Percentiles rank a stretch among this genome's conserved stretches.
These are phyloP conservation scores for Triglochin maritima DNA, from an alignment of 106 monocot genomes.

Conservation along the genomic window DNA sequence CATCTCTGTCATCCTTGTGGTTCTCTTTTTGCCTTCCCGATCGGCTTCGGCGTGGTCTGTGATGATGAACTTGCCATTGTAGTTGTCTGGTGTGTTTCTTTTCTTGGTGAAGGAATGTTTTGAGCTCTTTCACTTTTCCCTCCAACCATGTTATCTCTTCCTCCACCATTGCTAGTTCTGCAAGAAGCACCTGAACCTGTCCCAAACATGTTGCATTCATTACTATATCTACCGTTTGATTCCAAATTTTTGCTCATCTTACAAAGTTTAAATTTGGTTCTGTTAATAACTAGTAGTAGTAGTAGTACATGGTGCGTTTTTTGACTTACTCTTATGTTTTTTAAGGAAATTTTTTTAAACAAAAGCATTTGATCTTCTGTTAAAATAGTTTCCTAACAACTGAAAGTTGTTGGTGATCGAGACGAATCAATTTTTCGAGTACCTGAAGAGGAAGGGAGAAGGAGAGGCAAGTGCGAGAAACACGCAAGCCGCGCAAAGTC, in stretches of 20 bases:
- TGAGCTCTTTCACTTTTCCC: constrained; percentile 48
- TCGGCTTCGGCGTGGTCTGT: background rate
- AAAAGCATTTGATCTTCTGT: background rate
- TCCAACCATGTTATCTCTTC: constrained; percentile 68
- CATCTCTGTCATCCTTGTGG: constrained; percentile 1
- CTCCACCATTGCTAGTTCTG: constrained; percentile 69
- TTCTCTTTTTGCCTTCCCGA: constrained; percentile 8
- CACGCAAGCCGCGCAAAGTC: constrained; percentile 29
- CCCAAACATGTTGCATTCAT: background rate
- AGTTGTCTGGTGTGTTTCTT: constrained; percentile 18
- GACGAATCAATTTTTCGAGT: background rate
- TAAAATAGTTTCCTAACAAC: too few species aligned
- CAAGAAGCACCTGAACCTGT: constrained; percentile 62
- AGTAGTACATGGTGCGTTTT: background rate
- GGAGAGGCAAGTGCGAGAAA: constrained; percentile 8
- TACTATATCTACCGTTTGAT: background rate
- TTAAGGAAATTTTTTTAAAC: too few species aligned
- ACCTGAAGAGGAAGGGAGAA: constrained; percentile 1
- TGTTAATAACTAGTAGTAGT: background rate
- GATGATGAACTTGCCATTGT: constrained; percentile 13
- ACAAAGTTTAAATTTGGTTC: background rate
- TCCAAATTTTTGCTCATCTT: too few species aligned
- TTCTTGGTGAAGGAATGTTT: constrained; percentile 37
- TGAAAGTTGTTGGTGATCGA: background rate
- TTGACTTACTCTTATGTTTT: background rate